Conservation (phyloP, 1,284 basidiomycete genomes). For the Moniliella sp. region DNA sequence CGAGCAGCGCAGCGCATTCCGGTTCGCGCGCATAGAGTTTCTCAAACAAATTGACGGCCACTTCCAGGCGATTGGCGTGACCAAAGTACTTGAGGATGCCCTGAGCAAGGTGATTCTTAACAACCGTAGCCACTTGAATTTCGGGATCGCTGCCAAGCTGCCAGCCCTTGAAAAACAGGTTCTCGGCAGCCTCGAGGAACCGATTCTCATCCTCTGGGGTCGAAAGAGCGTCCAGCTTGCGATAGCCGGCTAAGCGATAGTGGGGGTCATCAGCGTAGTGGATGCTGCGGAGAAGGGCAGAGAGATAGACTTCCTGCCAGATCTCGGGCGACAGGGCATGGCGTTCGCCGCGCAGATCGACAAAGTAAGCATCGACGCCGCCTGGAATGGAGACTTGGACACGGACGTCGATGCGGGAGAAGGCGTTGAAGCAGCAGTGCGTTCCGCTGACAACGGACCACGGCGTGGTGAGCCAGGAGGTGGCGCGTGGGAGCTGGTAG, state of each 20-base stretch:
- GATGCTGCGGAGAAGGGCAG: constrained; percentile 69
- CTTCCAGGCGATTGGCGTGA: constrained; percentile 61
- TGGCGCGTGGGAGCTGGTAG: constrained; percentile 73
- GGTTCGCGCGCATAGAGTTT: constrained; percentile 64
- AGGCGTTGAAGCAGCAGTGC: constrained; percentile 96
- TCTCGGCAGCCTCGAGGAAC: constrained; percentile 75
- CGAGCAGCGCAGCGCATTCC: constrained; percentile 69
- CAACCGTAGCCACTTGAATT: constrained; percentile 90
- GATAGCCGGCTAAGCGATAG: constrained; percentile 74
- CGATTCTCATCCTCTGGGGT: constrained; percentile 65
- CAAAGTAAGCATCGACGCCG: constrained; percentile 77
- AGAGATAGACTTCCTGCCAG: constrained; percentile 93
- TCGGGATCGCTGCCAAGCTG: constrained; percentile 94
- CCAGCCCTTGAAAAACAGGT: constrained; percentile 76
- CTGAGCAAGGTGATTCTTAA: constrained; percentile 83
- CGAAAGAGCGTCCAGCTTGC: constrained; percentile 83
- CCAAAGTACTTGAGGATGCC: constrained; percentile 94
- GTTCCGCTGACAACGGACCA: constrained; percentile 86
- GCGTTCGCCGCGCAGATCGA: constrained; percentile 77
- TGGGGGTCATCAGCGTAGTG: constrained; percentile 85
- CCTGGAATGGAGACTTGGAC: constrained; percentile 97
- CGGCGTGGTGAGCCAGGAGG: constrained; percentile 78
- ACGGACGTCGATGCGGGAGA: constrained; percentile 81
- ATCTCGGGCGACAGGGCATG: constrained; percentile 75
- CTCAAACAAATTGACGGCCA: constrained; percentile 81